Evolutionary conservation across 2,329 filamentous ascomycete genomes (phyloP).

Genomic region (Ophiostoma perfectum): DNA sequence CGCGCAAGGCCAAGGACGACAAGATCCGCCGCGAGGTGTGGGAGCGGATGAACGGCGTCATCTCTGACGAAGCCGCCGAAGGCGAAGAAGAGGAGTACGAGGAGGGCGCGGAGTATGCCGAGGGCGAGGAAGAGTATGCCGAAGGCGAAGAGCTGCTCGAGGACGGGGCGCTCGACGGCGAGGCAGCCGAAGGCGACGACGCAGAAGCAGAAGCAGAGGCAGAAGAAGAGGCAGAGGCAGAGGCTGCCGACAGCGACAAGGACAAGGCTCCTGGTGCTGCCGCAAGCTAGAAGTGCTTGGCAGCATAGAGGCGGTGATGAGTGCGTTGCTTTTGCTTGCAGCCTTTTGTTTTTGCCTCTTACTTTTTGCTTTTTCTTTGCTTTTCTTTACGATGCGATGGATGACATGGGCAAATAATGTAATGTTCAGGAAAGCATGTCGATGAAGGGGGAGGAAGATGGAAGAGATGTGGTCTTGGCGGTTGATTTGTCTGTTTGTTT

Average conservation of each 20-base stretch:
- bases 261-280: neutral
- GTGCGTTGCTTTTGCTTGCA: neutral
- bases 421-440: too few relatives aligned
- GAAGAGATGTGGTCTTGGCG: too few relatives aligned
- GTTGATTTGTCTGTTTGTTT: neutral
- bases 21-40: conserved; percentile 73
- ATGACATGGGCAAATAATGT: neutral
- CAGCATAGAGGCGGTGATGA: neutral
- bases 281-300: neutral
- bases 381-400: neutral
- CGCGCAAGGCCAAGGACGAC: conserved; percentile 80
- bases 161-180: neutral
- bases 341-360: neutral
- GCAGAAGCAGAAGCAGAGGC: neutral
- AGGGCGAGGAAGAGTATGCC: neutral
- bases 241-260: neutral
- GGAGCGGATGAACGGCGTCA: conserved; percentile 58
- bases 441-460: too few relatives aligned
- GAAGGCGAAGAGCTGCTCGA: neutral
- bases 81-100: neutral
- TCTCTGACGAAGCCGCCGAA: conserved; percentile 26
- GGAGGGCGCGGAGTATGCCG: conserved; percentile 7
- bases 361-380: neutral
- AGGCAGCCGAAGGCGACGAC: neutral
- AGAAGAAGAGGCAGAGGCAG: neutral